Evolutionary conservation across 2,329 filamentous ascomycete genomes (phyloP), one percentile per base, ranked within the genome.

Genomic region (Fusarium sp.): DNA sequence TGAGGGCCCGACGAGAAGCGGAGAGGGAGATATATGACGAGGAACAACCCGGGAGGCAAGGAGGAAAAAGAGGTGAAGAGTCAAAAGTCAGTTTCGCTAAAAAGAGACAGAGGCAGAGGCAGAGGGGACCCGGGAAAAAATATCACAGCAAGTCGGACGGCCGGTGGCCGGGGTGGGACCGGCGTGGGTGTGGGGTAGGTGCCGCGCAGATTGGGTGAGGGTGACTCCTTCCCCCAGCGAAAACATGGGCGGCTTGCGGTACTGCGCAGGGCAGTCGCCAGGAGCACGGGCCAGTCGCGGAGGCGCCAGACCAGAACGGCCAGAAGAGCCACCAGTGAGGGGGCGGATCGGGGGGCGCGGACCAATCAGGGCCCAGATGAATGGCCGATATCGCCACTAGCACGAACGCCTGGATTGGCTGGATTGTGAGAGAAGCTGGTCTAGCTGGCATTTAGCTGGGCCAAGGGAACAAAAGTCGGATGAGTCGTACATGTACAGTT

Each of bases 331-430:
- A 56, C 66, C 25, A 35, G 45, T 64, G 63, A 62, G 63, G 63
- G 66, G 63, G 58, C 33, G 31, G 27, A 62, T 64, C 61, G 70
- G 61, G 20, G 25, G 29, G 16, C 27, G 14, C 62, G 14, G 45
- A n/a, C 73, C 74, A 75, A 76, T 75, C 36, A 74, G 42, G 4
- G 11, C 0, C 2, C 16, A 25, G 27, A 40, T 61, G 69, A 73
- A 75, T 76, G 73, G 73, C 74, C 73, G 74, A 76, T 76, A 75
- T 76, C 74, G 74, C 74, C 70, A 75, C 74, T 72, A 74, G 74
- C 45, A 74, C 45, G 33, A 74, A 56, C 68, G 59, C 62, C 60
- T 63, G 66, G 73, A 75, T 73, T 75, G 73, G 73, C 58, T 72
- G 63, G 61, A 66, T 38, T 25, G 5, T 50, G 36, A 56, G 52